Evolutionary conservation across 495 filamentous ascomycete species (phyloP).

Genomic region (Beverwykella pulmonaria): DNA sequence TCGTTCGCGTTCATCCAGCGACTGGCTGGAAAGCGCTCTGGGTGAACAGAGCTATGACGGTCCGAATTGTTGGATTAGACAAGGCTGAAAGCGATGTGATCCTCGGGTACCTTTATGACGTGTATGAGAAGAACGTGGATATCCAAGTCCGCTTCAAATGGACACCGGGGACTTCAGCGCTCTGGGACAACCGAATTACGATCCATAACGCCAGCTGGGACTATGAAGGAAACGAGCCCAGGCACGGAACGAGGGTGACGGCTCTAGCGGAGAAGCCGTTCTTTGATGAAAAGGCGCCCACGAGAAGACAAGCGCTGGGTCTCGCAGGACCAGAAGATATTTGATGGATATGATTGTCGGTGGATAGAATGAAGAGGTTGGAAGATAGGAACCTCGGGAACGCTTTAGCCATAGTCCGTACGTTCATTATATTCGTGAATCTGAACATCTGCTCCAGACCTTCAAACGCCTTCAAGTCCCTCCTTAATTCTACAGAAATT

Average conservation of each 20-base stretch:
- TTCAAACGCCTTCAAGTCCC: too few relatives aligned
- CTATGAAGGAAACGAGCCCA: constrained; percentile 63
- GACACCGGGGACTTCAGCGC: constrained; percentile 61
- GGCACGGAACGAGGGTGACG: constrained; percentile 67
- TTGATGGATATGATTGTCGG: background rate
- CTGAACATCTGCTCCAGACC: too few relatives aligned
- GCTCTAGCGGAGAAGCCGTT: constrained; percentile 68
- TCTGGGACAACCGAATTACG: constrained; percentile 71
- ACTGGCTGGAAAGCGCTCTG: constrained; percentile 72
- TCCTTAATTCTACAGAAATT: too few relatives aligned
- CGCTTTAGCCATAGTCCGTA: too few relatives aligned
- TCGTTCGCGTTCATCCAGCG: constrained; percentile 71
- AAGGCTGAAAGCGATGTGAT: constrained; percentile 69
- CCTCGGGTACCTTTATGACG: constrained; percentile 65
- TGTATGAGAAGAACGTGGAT: constrained; percentile 67
- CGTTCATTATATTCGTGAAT: too few relatives aligned
- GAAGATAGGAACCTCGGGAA: too few relatives aligned
- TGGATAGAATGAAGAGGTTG: background rate
- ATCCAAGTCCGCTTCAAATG: constrained; percentile 70
- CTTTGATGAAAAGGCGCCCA: constrained; percentile 62
- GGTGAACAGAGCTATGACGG: constrained; percentile 70
- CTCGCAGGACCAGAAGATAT: constrained; percentile 29
- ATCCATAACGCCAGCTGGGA: constrained; percentile 72
- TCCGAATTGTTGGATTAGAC: constrained; percentile 65
- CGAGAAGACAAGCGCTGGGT: constrained; percentile 63